Conservation (phyloP, 2,329 filamentous ascomycete genomes). For the Talaromyces islandicus region DNA sequence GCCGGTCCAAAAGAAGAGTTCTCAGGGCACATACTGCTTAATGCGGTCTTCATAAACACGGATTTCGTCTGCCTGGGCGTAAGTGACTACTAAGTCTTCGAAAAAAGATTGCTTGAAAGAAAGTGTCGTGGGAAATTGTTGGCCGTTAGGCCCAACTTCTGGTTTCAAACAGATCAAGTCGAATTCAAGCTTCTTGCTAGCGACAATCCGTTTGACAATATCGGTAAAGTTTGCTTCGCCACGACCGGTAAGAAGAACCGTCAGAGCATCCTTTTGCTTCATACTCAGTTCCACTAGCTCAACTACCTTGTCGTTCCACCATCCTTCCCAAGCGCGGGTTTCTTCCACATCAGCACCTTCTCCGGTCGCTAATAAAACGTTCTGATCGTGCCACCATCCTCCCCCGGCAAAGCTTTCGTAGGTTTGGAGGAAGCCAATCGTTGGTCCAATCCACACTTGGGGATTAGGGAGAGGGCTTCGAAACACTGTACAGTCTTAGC, state of each 20-base stretch:
- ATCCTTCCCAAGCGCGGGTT: conserved; percentile 75
- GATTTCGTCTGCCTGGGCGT: conserved; percentile 74
- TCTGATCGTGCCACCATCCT: conserved; percentile 95
- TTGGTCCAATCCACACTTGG: conserved; percentile 74
- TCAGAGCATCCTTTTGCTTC: conserved; percentile 76
- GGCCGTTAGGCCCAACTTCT: conserved; percentile 68
- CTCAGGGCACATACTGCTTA: conserved; percentile 42
- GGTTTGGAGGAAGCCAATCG: conserved; percentile 69
- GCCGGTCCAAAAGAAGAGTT: not conserved
- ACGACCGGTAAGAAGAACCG: conserved; percentile 81
- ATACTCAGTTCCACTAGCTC: conserved; percentile 75
- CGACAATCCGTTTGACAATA: conserved; percentile 73
- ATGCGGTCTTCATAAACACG: conserved; percentile 60
- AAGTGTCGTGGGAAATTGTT: conserved; percentile 78
- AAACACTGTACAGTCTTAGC: conserved; percentile 58
- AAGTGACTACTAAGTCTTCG: conserved; percentile 75
- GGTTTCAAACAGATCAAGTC: conserved; percentile 88
- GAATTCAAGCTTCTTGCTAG: conserved; percentile 73
- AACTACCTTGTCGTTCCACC: conserved; percentile 91
- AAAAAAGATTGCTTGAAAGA: conserved; percentile 87
- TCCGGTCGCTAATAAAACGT: conserved; percentile 79
- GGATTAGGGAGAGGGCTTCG: conserved; percentile 83
- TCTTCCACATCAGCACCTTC: conserved; percentile 79
- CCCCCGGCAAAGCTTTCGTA: conserved; percentile 74
- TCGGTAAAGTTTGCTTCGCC: conserved; percentile 70